Base-by-base conservation (phyloP, 1,139 yeast genomes). In the Blastobotrys apis region DNA sequence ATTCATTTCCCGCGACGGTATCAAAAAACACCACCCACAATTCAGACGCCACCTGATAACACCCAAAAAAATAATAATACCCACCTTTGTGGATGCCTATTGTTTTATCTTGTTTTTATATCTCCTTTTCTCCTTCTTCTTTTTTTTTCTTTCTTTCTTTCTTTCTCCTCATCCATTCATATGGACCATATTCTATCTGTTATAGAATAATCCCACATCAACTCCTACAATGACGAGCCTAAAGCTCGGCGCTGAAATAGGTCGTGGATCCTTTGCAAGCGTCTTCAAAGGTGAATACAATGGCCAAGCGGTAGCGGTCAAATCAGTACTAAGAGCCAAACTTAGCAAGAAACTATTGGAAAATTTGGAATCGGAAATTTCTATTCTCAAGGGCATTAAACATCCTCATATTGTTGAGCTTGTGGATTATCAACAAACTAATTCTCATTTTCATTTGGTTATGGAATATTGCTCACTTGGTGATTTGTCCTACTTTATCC, bases 391-490 rank as follows among this genome's bases (percentile, higher is more conserved):
- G 67, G 79, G 84, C 42, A 75, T 92, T 73, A 80, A 82, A 55
- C 96, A 92, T 59, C 95, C 97, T 2, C 97, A 92, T 63, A 85
- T 92, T 43, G 98, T 92, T 3, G 82, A 84, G 12, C 70, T 92
- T 41, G 66, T 85, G 45, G 97, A 90, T 58, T 87, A 86, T 61
- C 80, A 81, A 50, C 84, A 86, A 58, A 84, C 95, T 0, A 64
- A 78, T 9, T 71, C 84, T 9, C 87, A 90, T 64, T 86, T 88
- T 67, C 94, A 87, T 64, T 71, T 92, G 53, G 80, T 90, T n/a
- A 92, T 92, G 97, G 97, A 92, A 62, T 92, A 87, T 66, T 92
- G 98, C 62, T 81, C 97, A 0, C 72, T 92, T 65, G 98, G 98
- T 8, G 98, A 92, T 66, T 73, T 92, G 50, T 84, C 95, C 0